These are phyloP conservation scores for Dryas octopetala DNA, from an alignment of 306 rosid species.

Conservation along the genomic window DNA sequence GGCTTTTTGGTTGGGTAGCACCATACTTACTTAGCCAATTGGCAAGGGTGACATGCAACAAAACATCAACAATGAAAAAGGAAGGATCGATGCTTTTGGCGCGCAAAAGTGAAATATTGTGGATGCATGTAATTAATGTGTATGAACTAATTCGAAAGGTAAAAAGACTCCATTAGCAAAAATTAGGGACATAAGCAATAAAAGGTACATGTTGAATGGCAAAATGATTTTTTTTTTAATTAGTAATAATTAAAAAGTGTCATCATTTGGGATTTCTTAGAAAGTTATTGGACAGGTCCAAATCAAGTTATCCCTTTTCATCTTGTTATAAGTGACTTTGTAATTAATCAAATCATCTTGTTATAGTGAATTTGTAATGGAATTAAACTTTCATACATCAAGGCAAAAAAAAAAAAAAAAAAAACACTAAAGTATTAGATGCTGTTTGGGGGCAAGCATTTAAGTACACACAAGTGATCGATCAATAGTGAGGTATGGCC, in stretches of 20 bases:
- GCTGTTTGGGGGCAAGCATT: background rate
- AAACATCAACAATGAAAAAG: slow-evolving; percentile 13
- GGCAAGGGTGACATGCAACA: slow-evolving; percentile 24
- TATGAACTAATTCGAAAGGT: background rate
- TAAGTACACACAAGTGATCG: background rate
- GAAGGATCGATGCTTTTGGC: background rate
- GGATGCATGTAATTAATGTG: background rate
- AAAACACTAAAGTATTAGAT: too few relatives aligned
- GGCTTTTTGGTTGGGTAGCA: slow-evolving; percentile 28
- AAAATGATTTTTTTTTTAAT: too few relatives aligned
- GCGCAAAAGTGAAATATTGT: background rate
- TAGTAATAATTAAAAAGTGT: too few relatives aligned
- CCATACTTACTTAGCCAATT: slow-evolving; percentile 38
- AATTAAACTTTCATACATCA: too few relatives aligned
- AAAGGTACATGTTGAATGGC: background rate
- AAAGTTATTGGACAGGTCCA: too few relatives aligned
- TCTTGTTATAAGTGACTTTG: background rate
- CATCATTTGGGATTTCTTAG: too few relatives aligned
- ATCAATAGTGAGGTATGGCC: background rate
- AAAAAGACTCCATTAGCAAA: background rate
- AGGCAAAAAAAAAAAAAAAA: too few relatives aligned
- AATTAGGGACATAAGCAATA: background rate
- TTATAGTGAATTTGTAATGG: too few relatives aligned
- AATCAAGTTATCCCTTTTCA: background rate
- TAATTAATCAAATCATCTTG: too few relatives aligned